phyloP scores from a whole-genome alignment of 768 basidiomycete genomes.

The Mycena epipterygia region DNA sequence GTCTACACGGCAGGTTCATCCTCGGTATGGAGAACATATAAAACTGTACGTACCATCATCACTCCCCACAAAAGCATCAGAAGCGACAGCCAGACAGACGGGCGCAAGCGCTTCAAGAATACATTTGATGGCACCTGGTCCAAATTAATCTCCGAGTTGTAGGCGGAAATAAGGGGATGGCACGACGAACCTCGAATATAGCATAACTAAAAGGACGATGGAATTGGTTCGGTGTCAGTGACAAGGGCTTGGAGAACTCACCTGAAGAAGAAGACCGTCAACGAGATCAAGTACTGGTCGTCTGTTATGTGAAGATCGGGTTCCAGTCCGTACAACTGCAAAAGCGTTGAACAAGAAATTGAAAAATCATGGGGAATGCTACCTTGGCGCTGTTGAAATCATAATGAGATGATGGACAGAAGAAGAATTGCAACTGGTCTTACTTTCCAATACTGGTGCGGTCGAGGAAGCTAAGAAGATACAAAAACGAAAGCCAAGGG shows the following conservation, averaged over 20 bases:
- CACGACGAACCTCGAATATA: constrained; percentile 69
- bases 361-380: not conserved
- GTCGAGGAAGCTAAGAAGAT: constrained; percentile 70
- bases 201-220: constrained; percentile 62
- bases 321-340: constrained; percentile 75
- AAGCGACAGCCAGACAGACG: constrained; percentile 81
- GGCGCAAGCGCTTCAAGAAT: constrained; percentile 79
- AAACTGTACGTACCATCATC: constrained; percentile 69
- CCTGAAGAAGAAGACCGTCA: constrained; percentile 75
- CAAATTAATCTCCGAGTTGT: constrained; percentile 32
- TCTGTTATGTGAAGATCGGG: constrained; percentile 71
- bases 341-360: not conserved
- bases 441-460: constrained; percentile 67
- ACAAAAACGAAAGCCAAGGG: constrained; percentile 82
- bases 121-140: constrained; percentile 75
- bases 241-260: not conserved
- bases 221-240: not conserved
- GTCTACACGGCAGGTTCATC: constrained; percentile 59
- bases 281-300: constrained; percentile 72
- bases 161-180: not conserved
- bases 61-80: constrained; percentile 84
- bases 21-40: not conserved
- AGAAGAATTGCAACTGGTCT: constrained; percentile 35
- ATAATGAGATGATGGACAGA: constrained; percentile 37
- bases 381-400: constrained; percentile 60